phyloP scores from a whole-genome alignment of 768 basidiomycete genomes.

The Boletus vermiculosoides region DNA sequence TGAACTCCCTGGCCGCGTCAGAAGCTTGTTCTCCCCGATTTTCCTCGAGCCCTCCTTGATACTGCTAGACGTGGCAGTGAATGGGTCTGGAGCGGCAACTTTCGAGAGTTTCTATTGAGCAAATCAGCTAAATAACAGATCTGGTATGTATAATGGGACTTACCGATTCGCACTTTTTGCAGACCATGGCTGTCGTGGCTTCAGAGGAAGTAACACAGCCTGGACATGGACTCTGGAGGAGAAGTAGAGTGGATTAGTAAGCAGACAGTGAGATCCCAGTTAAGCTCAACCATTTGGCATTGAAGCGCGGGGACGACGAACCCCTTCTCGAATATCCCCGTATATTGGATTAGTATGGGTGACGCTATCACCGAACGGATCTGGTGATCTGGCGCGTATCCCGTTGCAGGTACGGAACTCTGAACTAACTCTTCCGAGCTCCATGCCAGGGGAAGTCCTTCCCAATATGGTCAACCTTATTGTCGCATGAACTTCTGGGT shows the following conservation, averaged over 20 bases:
- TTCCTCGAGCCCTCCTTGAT: constrained; percentile 81
- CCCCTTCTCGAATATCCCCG: not conserved
- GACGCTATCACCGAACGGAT: constrained; percentile 1
- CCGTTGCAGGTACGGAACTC: not conserved
- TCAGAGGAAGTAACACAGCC: not conserved
- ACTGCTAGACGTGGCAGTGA: constrained; percentile 65
- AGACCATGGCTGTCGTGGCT: constrained; percentile 59
- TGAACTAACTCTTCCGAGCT: constrained; percentile 5
- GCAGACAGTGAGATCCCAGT: not conserved
- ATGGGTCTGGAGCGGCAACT: constrained; percentile 87
- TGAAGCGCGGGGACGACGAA: not conserved
- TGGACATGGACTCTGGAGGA: constrained; percentile 7
- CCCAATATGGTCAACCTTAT: constrained; percentile 29
- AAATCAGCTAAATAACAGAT: not conserved
- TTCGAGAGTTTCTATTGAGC: constrained; percentile 78
- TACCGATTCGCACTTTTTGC: constrained; percentile 82
- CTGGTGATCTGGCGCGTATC: not conserved
- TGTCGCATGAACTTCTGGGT: constrained; percentile 25
- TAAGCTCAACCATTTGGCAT: not conserved
- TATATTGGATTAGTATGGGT: not conserved
- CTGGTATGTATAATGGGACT: constrained; percentile 25
- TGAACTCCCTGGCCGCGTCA: constrained; percentile 64
- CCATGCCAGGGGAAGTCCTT: constrained; percentile 6
- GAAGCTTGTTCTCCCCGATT: constrained; percentile 83
- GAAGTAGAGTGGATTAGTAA: constrained; percentile 16